Evolutionary conservation across 2,329 filamentous ascomycete genomes (phyloP).

Genomic region (Pyrenochaeta sp.): DNA sequence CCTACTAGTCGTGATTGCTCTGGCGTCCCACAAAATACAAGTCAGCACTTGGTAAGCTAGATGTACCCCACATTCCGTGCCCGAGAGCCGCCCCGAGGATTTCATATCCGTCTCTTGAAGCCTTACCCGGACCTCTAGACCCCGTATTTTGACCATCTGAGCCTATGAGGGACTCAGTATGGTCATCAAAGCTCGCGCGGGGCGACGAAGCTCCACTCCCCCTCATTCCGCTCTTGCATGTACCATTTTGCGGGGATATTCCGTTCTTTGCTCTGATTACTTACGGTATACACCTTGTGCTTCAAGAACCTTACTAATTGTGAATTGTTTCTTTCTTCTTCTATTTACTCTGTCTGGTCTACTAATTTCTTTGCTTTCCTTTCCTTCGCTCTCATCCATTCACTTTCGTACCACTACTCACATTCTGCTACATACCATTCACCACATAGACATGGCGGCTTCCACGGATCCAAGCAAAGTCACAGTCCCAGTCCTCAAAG

Average conservation of each 20-base stretch:
- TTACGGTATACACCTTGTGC: neutral
- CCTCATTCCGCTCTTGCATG: neutral
- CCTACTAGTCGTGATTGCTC: too few species aligned
- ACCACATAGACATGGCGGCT: constrained; percentile 8
- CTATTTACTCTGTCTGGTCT: neutral
- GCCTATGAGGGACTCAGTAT: constrained; percentile 13
- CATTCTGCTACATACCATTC: neutral
- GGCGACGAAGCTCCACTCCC: constrained; percentile 1
- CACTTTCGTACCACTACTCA: neutral
- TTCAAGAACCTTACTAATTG: neutral
- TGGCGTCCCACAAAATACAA: too few species aligned
- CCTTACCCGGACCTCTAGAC: constrained; percentile 10
- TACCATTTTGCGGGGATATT: constrained; percentile 10
- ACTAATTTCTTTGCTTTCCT: neutral
- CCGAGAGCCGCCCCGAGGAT: constrained; percentile 19
- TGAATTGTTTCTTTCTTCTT: neutral
- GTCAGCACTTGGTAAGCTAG: constrained; percentile 22
- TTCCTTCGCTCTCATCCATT: neutral
- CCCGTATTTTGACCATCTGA: neutral
- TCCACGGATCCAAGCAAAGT: constrained; percentile 4
- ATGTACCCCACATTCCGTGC: constrained; percentile 21
- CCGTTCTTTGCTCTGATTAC: constrained; percentile 4
- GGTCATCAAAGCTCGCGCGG: constrained; percentile 7
- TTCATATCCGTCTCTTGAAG: constrained; percentile 14
- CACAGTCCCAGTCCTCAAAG: constrained; percentile 53